These are phyloP conservation scores for Mycena vulgaris DNA, from an alignment of 768 basidiomycete genomes.

Conservation along the genomic window DNA sequence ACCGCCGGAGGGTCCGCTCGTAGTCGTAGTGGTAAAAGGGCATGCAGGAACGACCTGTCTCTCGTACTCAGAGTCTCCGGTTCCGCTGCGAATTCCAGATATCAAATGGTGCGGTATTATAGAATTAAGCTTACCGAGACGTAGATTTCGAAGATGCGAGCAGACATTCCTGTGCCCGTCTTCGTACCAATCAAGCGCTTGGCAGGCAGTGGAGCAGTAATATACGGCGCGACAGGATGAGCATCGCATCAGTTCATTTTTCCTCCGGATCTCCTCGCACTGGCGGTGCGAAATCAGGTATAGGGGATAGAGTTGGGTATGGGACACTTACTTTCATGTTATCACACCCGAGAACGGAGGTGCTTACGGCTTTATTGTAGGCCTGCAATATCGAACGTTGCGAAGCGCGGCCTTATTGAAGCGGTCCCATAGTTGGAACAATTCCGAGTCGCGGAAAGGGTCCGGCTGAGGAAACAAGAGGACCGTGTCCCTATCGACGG, in stretches of 20 bases:
- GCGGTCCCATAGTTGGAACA: background rate
- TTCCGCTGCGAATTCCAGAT: background rate
- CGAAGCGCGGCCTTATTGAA: background rate
- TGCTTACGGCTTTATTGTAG: background rate
- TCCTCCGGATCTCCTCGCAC: background rate
- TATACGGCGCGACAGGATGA: background rate
- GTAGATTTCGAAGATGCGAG: background rate
- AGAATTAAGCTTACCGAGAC: background rate
- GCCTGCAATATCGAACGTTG: background rate
- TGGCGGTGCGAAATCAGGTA: background rate
- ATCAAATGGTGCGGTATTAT: background rate
- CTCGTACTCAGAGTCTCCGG: background rate
- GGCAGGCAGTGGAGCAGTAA: constrained; percentile 5
- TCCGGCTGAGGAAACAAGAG: background rate
- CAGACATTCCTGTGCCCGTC: background rate
- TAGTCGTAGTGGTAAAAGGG: background rate
- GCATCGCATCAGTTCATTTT: background rate
- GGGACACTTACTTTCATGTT: constrained; percentile 7
- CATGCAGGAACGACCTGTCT: background rate
- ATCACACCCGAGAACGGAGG: background rate
- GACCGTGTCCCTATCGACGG: background rate
- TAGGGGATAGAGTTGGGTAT: background rate
- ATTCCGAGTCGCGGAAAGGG: constrained; percentile 1
- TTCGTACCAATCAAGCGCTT: background rate
- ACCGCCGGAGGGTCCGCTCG: background rate